Evolutionary conservation across 2,329 filamentous ascomycete genomes (phyloP).

Genomic region (Lachnellula arida): DNA sequence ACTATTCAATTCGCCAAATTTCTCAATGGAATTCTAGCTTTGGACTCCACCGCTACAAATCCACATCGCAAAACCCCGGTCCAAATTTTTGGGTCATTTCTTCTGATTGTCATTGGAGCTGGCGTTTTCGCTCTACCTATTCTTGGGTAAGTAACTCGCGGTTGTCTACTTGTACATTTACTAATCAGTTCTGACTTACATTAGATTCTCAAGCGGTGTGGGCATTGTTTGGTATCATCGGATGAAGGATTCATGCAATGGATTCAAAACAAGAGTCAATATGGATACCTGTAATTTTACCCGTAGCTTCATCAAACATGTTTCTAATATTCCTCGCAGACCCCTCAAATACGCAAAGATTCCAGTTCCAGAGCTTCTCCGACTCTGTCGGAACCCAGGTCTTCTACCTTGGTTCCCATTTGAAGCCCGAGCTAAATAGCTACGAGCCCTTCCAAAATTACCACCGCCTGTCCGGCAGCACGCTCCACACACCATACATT

Average conservation of each 20-base stretch:
- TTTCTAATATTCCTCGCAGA: neutral
- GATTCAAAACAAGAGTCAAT: slow-evolving; percentile 12
- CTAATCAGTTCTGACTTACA: neutral
- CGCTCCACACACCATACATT: neutral
- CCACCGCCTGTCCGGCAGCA: slow-evolving; percentile 4
- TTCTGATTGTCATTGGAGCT: neutral
- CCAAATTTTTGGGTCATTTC: neutral
- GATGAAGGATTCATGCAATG: slow-evolving; percentile 21
- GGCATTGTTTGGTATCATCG: slow-evolving; percentile 13
- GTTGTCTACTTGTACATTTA: neutral
- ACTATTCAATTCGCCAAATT: no score
- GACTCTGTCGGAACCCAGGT: neutral
- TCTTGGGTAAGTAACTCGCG: neutral
- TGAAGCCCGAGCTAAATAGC: neutral
- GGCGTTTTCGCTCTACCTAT: neutral
- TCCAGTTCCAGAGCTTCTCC: neutral
- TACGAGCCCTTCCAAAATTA: slow-evolving; percentile 10
- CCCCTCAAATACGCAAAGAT: neutral
- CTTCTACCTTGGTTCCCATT: slow-evolving; percentile 7
- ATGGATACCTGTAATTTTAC: slow-evolving; percentile 10
- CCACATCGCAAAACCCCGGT: no score
- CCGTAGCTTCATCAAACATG: neutral
- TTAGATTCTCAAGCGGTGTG: slow-evolving; percentile 5
- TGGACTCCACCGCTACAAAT: no score
- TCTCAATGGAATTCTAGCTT: no score